Base-by-base conservation (phyloP, 2,329 filamentous ascomycete genomes). In the Xylaria digitata region DNA sequence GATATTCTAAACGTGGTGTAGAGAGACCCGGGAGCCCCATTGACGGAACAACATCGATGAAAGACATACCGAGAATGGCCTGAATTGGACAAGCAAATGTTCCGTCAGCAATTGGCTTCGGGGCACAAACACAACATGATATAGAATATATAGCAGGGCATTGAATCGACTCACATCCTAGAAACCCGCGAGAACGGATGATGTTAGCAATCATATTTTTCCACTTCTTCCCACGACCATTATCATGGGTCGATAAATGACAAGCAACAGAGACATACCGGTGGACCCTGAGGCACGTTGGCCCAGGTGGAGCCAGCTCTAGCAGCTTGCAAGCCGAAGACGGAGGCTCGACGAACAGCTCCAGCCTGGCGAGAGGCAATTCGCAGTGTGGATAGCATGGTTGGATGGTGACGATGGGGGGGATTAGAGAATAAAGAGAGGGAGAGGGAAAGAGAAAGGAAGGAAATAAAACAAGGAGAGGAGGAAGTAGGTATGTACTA, bases 201-300 rank as follows among this genome's bases (percentile, higher is more conserved):
- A 37, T 5, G 34, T 69, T 65, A 67, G 65, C 62, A 60, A 54
- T 4, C 32, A 48, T 61, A 21, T 40, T 43, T 8, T 55, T 72
- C 54, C 73, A 68, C 48, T 59, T 50, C 37, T 21, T 40, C 63
- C 50, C 43, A 34, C 50, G 17, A 50, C 15, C 30, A 71, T 68
- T 59, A 72, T 70, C 7, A 34, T 40, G 37, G 4, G 37, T 15
- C 26, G 19, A 34, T 34, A 53, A 7, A 37, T 17, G 30, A 21
- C 5, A 21, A 43, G 13, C 37, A 43, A 3, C 42, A 5, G 40
- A 68, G 73, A 75, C 74, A 67, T 89, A 96, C 94, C 79, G 95
- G 94, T 87, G 95, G 95, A 71, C 95, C 95, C 83, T 97, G 93
- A 73, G 93, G 91, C 63, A 98, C 93, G 77, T 92, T 91, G 78